A percentile compares a stretch with the other conserved stretches of the same genome.
These are phyloP conservation scores for Ligustrum vulgare DNA, from an alignment of 257 asterid genomes.

Conservation along the genomic window DNA sequence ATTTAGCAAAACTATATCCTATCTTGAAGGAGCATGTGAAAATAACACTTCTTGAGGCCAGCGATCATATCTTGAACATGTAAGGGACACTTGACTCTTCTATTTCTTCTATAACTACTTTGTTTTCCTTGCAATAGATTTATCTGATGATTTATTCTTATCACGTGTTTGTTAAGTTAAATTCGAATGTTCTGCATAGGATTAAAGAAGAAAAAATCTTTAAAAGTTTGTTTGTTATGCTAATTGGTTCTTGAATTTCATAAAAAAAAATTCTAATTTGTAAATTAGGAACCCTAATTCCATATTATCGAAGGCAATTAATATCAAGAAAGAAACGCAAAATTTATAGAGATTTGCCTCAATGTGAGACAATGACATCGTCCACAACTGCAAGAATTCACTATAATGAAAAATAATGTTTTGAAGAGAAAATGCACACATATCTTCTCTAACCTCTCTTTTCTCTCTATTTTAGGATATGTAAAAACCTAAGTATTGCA, in stretches of 20 bases:
- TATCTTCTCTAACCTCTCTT: too few species aligned
- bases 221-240: not conserved
- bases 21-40: constrained; percentile 54
- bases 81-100: constrained; percentile 21
- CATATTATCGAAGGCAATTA: too few species aligned
- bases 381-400: too few species aligned
- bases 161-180: not conserved
- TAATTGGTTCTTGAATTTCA: too few species aligned
- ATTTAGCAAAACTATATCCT: constrained; percentile 74
- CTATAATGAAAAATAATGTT: too few species aligned
- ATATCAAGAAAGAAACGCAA: too few species aligned
- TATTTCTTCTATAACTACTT: not conserved
- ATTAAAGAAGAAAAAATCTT: not conserved
- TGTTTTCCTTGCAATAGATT: not conserved
- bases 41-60: constrained; percentile 89
- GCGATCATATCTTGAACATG: constrained; percentile 85
- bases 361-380: too few species aligned
- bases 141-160: not conserved
- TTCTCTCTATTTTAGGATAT: too few species aligned
- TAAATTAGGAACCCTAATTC: too few species aligned
- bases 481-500: too few species aligned
- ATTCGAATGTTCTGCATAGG: not conserved
- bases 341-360: too few species aligned
- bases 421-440: too few species aligned
- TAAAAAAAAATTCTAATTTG: not conserved